phyloP scores from a whole-genome alignment of 2,329 filamentous ascomycete genomes.

The Neofusicoccum laricinum region DNA sequence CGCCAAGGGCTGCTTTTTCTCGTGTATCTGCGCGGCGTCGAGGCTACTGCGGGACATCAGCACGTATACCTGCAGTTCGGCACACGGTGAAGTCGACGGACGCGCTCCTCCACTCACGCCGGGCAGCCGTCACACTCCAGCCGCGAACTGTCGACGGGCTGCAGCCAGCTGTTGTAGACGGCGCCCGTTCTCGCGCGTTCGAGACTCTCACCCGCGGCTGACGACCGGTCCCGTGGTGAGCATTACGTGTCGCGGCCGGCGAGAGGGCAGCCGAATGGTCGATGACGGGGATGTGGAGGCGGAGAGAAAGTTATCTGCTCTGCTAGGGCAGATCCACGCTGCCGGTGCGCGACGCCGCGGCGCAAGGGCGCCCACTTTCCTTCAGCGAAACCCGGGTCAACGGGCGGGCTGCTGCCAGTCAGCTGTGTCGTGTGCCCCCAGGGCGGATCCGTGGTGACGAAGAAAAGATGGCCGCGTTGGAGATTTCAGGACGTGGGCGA shows the following conservation, averaged over 20 bases:
- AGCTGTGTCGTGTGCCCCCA: conserved; percentile 4
- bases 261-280: conserved; percentile 12
- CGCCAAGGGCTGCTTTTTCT: conserved; percentile 7
- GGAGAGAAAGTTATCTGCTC: conserved; percentile 6
- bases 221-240: conserved; percentile 6
- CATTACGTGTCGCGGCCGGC: conserved; percentile 13
- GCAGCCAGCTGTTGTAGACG: neutral
- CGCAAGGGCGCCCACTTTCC: conserved; percentile 1
- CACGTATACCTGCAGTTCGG: conserved; percentile 14
- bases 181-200: conserved; percentile 9
- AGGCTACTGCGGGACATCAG: conserved; percentile 15
- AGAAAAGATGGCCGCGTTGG: neutral
- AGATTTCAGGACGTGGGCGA: conserved; percentile 5
- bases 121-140: conserved; percentile 9
- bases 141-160: conserved; percentile 4
- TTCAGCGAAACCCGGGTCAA: conserved; percentile 11
- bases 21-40: conserved; percentile 11
- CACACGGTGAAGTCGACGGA: neutral
- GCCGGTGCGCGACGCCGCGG: conserved; percentile 3
- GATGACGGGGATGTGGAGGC: conserved; percentile 7
- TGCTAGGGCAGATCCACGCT: conserved; percentile 13
- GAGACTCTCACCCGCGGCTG: conserved; percentile 1
- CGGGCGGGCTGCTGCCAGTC: neutral
- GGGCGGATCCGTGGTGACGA: neutral
- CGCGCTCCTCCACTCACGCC: neutral